Base-by-base conservation (phyloP, 768 basidiomycete genomes). In the Lactifluus rugatus region DNA sequence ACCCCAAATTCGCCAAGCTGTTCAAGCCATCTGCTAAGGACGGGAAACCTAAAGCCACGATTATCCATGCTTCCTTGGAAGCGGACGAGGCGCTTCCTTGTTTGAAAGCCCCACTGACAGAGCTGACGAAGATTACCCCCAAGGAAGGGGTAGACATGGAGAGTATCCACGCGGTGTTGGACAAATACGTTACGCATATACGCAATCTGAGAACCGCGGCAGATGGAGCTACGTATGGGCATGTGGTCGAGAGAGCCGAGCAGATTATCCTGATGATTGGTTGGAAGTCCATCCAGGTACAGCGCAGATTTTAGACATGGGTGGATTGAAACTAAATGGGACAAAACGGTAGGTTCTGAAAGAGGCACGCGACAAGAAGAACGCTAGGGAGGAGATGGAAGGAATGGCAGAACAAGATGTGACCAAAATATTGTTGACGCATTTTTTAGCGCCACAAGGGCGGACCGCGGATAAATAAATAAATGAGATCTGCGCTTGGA, bases 41-140 rank as follows among this genome's bases (percentile, higher is more conserved):
- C 17, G 58, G 52, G 13, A n/a, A 36, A 5, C 52, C 52, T 19
- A 28, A 58, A n/a, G 57, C 31, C 13, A 36, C 26, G 9, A 6
- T 58, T 9, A 48, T 58, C 31, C 52, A 58, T 34, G 52, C 19
- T 14, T 42, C 16, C 42, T 58, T 37, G 48, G 41, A 54, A 14
- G 34, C 11, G 23, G 41, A 26, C 16, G 51, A 26, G 14, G 53
- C 48, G 42, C 31, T 54, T 31, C 28, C 53, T 23, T 49, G 58
- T 16, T 41, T 59, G 19, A 26, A 16, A 19, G 58, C 58, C n/a
- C 53, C 58, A 21, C 44, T 50, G 5, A 19, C 47, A 17, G 48
- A 55, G 48, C 21, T 59, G 41, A 49, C 25, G 7, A 54, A 39
- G 37, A 25, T 54, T 25, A 45, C n/a, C 10, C 32, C 41, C 42